These are phyloP conservation scores for Pulicaria dysenterica DNA, from an alignment of 129 eudicot genomes.

Conservation along the genomic window DNA sequence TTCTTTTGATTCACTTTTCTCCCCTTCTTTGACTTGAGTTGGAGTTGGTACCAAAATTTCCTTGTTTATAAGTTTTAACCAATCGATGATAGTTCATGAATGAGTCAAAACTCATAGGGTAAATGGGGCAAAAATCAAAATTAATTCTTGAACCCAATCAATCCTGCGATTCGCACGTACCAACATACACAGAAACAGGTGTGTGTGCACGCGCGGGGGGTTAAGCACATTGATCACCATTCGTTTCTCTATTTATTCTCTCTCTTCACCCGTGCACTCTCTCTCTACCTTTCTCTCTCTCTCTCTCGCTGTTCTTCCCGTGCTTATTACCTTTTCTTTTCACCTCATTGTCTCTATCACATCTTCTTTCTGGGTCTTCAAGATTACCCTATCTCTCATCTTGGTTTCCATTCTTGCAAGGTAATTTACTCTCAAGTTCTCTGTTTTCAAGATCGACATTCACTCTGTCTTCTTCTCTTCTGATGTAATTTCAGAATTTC, in stretches of 20 bases:
- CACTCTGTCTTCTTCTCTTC: background rate
- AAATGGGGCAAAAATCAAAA: too few species aligned
- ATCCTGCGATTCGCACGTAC: slow-evolving; percentile 57
- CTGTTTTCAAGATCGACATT: background rate
- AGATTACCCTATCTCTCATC: slow-evolving; percentile 12
- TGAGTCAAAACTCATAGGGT: too few species aligned
- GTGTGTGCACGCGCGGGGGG: slow-evolving; percentile 40
- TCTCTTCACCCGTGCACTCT: slow-evolving; percentile 43
- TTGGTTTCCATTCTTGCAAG: slow-evolving; percentile 21
- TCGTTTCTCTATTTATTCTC: slow-evolving; percentile 40
- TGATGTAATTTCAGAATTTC: background rate
- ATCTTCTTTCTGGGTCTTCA: slow-evolving; percentile 2
- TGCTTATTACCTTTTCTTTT: background rate
- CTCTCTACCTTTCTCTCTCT: slow-evolving; percentile 14
- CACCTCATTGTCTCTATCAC: background rate
- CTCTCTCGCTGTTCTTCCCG: slow-evolving; percentile 7
- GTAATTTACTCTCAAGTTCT: slow-evolving; percentile 6
- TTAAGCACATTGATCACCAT: slow-evolving; percentile 33
- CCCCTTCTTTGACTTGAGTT: too few species aligned
- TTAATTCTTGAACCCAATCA: slow-evolving; percentile 27
- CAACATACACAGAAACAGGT: slow-evolving; percentile 16
- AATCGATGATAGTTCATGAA: too few species aligned
- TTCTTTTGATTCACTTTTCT: too few species aligned
- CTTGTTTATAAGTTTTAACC: too few species aligned
- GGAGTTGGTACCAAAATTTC: too few species aligned